These are phyloP conservation scores for Adansonia digitata DNA, from an alignment of 345 rosid species.

Conservation along the genomic window DNA sequence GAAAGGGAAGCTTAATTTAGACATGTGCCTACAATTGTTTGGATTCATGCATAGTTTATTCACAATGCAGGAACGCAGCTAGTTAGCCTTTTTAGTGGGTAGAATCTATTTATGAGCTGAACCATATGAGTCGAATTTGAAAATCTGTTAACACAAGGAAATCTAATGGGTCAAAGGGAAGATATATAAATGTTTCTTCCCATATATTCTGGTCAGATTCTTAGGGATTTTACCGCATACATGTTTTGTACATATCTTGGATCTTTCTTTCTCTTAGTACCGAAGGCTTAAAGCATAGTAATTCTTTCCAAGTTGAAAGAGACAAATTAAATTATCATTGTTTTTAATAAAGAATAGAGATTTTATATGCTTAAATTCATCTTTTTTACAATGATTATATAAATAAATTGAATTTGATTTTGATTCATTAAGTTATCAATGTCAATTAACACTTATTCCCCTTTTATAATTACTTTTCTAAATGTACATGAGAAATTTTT, in stretches of 20 bases:
- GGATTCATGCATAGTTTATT: not conserved
- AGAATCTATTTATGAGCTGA: not conserved
- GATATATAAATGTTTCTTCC: not conserved
- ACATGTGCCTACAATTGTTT: not conserved
- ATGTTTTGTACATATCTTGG: not conserved
- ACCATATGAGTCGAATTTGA: not conserved
- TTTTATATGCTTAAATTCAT: no score
- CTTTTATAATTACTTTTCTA: no score
- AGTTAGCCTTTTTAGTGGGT: not conserved
- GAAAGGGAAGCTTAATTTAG: conserved; percentile 22
- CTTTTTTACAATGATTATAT: no score
- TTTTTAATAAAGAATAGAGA: no score
- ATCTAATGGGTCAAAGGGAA: not conserved
- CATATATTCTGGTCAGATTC: not conserved
- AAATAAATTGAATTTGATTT: no score
- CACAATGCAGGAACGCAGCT: not conserved
- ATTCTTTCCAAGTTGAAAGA: no score
- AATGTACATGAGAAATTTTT: not conserved
- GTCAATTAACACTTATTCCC: no score
- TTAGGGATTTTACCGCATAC: not conserved
- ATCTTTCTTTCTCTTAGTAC: not conserved
- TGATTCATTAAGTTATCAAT: no score
- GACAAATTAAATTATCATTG: no score
- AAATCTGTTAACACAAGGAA: no score
- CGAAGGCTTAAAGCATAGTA: not conserved